Conservation (phyloP, 140 eudicot genomes). For the Oenanthe javanica region DNA sequence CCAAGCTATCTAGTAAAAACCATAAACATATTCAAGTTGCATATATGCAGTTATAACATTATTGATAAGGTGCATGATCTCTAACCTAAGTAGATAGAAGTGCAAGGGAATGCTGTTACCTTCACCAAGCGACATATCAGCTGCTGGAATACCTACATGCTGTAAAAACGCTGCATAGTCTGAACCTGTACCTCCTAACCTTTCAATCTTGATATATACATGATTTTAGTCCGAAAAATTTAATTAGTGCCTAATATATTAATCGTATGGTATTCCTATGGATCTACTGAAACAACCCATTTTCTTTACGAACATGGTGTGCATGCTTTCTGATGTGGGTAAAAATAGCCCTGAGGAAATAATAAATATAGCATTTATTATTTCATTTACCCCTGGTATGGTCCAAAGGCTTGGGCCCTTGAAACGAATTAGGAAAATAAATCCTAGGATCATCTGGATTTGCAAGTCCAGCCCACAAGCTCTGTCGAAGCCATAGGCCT, state of each 20-base stretch:
- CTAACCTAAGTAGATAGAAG: not conserved
- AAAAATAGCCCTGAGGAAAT: too few species aligned
- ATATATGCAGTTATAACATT: not conserved
- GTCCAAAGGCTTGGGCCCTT: too few species aligned
- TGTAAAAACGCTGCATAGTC: conserved; percentile 81
- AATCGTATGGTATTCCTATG: not conserved
- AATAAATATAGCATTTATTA: too few species aligned
- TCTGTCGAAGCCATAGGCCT: too few species aligned
- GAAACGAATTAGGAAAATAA: too few species aligned
- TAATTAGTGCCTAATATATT: not conserved
- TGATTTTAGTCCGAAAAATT: conserved; percentile 12
- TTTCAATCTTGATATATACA: conserved; percentile 41
- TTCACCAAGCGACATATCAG: conserved; percentile 58
- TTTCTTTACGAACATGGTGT: not conserved
- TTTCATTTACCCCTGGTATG: too few species aligned
- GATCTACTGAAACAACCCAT: not conserved
- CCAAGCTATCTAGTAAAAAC: not conserved
- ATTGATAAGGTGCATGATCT: not conserved
- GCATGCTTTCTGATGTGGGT: too few species aligned
- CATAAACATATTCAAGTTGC: not conserved
- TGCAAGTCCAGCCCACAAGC: too few species aligned
- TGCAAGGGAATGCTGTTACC: conserved; percentile 25
- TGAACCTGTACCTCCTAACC: conserved; percentile 85
- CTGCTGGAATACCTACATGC: conserved; percentile 74
- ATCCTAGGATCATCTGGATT: too few species aligned